A percentile compares a stretch with the other conserved stretches of the same genome.
Conservation (phyloP, 1,284 basidiomycete genomes). For the Sanghuangporus weigelae region DNA sequence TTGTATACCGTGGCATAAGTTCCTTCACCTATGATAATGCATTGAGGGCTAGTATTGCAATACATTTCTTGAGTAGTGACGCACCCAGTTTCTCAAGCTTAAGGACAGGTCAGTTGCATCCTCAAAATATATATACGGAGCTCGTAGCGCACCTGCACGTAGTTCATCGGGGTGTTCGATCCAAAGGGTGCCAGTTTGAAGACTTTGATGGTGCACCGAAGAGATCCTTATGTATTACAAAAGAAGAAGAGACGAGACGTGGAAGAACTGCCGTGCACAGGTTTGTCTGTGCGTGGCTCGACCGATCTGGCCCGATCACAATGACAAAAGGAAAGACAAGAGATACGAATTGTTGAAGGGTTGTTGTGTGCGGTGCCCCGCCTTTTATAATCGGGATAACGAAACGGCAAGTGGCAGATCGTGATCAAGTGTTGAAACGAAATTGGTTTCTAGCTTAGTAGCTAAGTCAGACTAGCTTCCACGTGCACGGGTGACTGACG, state of each 20-base stretch:
- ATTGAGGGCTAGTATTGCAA: not conserved
- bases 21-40: slow-evolving; percentile 55
- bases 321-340: not conserved
- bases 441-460: not conserved
- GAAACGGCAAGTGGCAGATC: slow-evolving; percentile 2
- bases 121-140: not conserved
- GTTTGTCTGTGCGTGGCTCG: not conserved
- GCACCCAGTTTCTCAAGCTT: slow-evolving; percentile 83
- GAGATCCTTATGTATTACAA: not conserved
- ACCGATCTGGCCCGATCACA: not conserved
- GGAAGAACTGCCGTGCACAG: not conserved
- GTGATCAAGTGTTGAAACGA: not conserved
- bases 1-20: slow-evolving; percentile 92
- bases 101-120: not conserved
- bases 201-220: not conserved
- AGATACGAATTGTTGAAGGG: not conserved
- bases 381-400: not conserved
- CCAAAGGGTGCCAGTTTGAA: slow-evolving; percentile 15
- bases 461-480: no score
- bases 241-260: not conserved
- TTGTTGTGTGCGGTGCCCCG: not conserved
- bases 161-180: slow-evolving; percentile 43
- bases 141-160: slow-evolving; percentile 51
- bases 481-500: no score
- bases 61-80: slow-evolving; percentile 17